Base-by-base conservation (phyloP, 192 early-diverging fungal genomes). In the Entomortierella parvispora region DNA sequence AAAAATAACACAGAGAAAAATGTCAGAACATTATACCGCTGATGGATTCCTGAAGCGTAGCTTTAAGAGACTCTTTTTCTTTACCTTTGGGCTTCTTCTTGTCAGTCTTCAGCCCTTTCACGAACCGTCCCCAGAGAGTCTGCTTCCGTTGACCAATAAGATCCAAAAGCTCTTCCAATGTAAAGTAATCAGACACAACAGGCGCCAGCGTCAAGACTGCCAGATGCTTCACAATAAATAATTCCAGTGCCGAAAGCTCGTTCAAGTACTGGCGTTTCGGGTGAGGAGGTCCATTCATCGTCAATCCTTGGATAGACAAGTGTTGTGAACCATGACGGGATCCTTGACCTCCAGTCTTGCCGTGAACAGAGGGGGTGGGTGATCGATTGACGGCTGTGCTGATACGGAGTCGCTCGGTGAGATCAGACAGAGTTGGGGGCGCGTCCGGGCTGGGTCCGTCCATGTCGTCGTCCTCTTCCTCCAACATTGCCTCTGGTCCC, bases 151-250 rank as follows among this genome's bases (percentile, higher is more conserved):
- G 66, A 17, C 90, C 91, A 44, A 93, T 93, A 65, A 95, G 79
- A 47, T 91, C 89, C 26, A 93, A 76, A 11, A 97, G 80, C 40
- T 97, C 92, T 22, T 91, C 89, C 61, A 90, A 78, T 1, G 84
- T 84, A 54, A 93, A 89, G 55, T 90, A 83, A 6, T 86, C 86
- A 40, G 87, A 85, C 22, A 98, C 85, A 46, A 91, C 71, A 9
- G 85, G 87, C 17, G 93, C 86, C 58, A 99, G 72, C 18, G 86
- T 83, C 34, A 91, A 80, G 1, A 94, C 92, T 3, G 96, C 97
- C 31, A 93, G 82, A 54, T 96, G 94, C 42, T 93, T 89, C 29
- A 94, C 91, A 33, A 90, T 91, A 80, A 96, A 90, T 52, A 89
- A 87, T 68, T 94, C 92, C 25, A 96, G 80, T 7, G 92, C 93